phyloP scores from a whole-genome alignment of 2,329 filamentous ascomycete species.

The Neobulgaria alba region DNA sequence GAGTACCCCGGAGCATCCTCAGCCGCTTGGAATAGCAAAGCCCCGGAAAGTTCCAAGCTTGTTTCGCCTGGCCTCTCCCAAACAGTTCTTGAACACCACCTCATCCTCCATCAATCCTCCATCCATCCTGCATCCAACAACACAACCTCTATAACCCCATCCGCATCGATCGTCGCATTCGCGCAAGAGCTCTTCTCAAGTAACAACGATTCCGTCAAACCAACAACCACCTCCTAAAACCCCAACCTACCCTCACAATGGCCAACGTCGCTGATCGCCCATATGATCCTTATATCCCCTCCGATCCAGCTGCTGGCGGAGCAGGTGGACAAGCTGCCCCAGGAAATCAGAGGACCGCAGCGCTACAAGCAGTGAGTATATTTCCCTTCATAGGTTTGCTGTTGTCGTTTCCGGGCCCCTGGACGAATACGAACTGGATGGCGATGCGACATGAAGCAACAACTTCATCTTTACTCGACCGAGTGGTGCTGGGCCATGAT shows the following conservation, averaged over 20 bases:
- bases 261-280: slow-evolving; percentile 21
- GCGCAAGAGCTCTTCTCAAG: no score
- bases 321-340: slow-evolving; percentile 30
- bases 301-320: slow-evolving; percentile 18
- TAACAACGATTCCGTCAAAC: slow-evolving; percentile 5
- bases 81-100: not conserved
- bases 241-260: slow-evolving; percentile 22
- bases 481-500: no score
- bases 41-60: not conserved
- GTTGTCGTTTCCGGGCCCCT: no score
- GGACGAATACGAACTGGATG: no score
- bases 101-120: not conserved
- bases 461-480: no score
- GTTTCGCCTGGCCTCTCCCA: not conserved
- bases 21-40: no score
- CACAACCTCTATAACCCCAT: no score
- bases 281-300: slow-evolving; percentile 30
- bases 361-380: slow-evolving; percentile 75
- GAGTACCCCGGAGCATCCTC: no score
- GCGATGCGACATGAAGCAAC: no score
- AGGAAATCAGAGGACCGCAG: slow-evolving; percentile 56
- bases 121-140: not conserved
- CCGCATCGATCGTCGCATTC: no score
- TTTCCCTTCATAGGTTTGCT: no score
- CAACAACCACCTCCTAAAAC: slow-evolving; percentile 3